Evolutionary conservation across 371 early-diverging fungal genomes (phyloP), one percentile per base, ranked within the genome.

Genomic region (Mortierella sp.): DNA sequence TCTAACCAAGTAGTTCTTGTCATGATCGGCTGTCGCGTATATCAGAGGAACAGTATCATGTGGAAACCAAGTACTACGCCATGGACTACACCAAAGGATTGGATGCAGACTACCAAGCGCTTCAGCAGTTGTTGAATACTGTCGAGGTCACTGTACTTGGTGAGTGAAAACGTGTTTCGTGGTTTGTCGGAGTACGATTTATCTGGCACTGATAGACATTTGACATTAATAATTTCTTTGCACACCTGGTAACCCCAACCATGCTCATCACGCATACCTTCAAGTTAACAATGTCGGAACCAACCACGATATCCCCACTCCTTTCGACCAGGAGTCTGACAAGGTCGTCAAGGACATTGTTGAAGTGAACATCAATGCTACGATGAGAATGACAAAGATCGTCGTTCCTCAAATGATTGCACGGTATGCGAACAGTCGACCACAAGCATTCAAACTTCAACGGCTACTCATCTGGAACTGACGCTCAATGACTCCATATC

Each of bases 211-310:
- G 19, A 16, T 10, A 34, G 8, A 39, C 22, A 21, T 27, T 37
- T 41, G 39, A 27, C 53, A 58, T 69, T 58, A 40, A 28, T 63
- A 48, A 57, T 54, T 58, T 41, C 48, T 58, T n/a, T 24, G 21
- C 44, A n/a, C 24, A 25, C 1, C 39, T 5, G 39, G 25, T 2
- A 31, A 44, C 55, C 50, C 67, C 44, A 54, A 24, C 49, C 29
- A 4, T 19, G 16, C 17, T n/a, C 2, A 5, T 21, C 39, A 19
- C 16, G n/a, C 44, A n/a, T 54, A 14, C 37, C n/a, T n/a, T n/a
- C 66, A 82, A 83, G 90, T 97, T 57, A 98, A 98, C 86, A 97
- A 97, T 79, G 98, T 96, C 39, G 98, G 92, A 44, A 85, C 92
- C 47, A 94, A 91, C 80, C 96, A 97, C 67, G 95, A 92, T 48